phyloP scores from a whole-genome alignment of 345 rosid genomes.

The Aethionema arabicum region DNA sequence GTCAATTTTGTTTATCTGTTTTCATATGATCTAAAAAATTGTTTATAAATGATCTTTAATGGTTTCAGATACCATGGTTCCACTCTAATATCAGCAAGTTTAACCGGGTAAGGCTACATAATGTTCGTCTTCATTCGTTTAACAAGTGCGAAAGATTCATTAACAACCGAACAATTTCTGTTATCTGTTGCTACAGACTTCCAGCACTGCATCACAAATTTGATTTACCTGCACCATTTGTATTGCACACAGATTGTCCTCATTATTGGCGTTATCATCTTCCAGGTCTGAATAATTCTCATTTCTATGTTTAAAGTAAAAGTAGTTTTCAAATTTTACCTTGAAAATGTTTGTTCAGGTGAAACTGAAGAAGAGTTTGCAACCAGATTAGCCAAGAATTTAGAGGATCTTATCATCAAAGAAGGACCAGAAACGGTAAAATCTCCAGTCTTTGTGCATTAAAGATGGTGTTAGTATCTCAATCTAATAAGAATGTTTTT shows the following conservation, averaged over 20 bases:
- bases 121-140: neutral
- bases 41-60: slow-evolving; percentile 27
- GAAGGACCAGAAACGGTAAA: slow-evolving; percentile 96
- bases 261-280: slow-evolving; percentile 97
- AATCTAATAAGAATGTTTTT: slow-evolving; percentile 22
- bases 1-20: neutral
- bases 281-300: slow-evolving; percentile 54
- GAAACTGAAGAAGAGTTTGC: slow-evolving; percentile 96
- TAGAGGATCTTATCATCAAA: slow-evolving; percentile 85
- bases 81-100: slow-evolving; percentile 87
- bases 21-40: slow-evolving; percentile 13
- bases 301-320: neutral
- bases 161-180: slow-evolving; percentile 9
- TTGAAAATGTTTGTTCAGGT: slow-evolving; percentile 48
- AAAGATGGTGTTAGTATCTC: slow-evolving; percentile 15
- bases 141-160: slow-evolving; percentile 12
- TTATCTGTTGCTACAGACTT: slow-evolving; percentile 45
- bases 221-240: slow-evolving; percentile 96
- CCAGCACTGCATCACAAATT: slow-evolving; percentile 88
- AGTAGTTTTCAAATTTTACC: neutral
- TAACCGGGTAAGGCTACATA: slow-evolving; percentile 66
- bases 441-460: neutral
- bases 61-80: slow-evolving; percentile 85
- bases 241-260: slow-evolving; percentile 92
- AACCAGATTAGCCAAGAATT: slow-evolving; percentile 79